These are phyloP conservation scores for Sugiyamaella boreocaroliniensis DNA, from an alignment of 805 yeast species.

Conservation along the genomic window DNA sequence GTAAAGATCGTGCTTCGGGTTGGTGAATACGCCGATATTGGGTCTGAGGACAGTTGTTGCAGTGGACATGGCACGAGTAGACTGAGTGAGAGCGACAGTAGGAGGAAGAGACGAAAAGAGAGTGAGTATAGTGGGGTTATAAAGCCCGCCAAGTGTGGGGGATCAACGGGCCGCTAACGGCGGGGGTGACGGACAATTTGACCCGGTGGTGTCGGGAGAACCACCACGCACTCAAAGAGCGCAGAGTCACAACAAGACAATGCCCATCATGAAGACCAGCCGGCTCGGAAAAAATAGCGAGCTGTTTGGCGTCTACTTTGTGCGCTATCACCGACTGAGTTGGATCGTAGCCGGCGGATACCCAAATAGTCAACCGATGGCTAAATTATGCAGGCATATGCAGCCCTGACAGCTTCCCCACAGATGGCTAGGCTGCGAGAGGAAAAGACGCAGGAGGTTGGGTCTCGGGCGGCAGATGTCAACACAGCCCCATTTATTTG, in stretches of 20 bases:
- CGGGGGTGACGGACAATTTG: not conserved
- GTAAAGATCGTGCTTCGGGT: slow-evolving; percentile 29
- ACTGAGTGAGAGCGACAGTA: not conserved
- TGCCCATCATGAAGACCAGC: no score
- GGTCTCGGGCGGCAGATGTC: no score
- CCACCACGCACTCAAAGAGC: no score
- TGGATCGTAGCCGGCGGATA: not conserved
- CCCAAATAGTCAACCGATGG: not conserved
- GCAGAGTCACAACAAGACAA: no score
- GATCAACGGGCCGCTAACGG: not conserved
- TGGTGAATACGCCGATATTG: slow-evolving; percentile 30
- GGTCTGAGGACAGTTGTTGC: slow-evolving; percentile 8
- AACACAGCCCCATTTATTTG: no score
- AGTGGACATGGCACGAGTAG: slow-evolving; percentile 2
- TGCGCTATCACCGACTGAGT: no score
- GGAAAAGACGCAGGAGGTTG: no score
- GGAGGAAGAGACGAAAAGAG: not conserved
- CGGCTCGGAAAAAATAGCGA: no score
- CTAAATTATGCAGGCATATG: not conserved
- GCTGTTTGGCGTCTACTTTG: no score
- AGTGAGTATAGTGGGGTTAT: not conserved
- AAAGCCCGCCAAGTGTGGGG: not conserved
- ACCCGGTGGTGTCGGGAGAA: no score
- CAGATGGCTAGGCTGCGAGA: not conserved
- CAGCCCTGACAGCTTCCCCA: not conserved